Percentiles rank a stretch among this genome's conserved stretches.
Evolutionary conservation across 768 basidiomycete species (phyloP).

Genomic region (Kwoniella sp.): DNA sequence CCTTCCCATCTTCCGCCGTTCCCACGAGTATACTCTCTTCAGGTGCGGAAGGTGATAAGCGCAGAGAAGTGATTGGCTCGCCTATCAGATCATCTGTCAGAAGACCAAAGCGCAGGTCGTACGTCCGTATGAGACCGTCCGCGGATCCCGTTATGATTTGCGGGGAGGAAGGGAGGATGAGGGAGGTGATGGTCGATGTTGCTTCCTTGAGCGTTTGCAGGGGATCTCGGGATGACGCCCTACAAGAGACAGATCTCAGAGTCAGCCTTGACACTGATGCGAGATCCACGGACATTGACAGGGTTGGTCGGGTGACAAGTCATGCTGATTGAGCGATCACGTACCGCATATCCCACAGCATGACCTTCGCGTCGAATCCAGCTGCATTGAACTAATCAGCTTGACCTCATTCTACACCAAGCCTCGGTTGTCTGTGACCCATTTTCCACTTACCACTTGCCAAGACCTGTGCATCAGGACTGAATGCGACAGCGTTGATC

Average conservation of each 20-base stretch:
- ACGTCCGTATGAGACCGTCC: slow-evolving; percentile 88
- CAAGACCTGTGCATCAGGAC: slow-evolving; percentile 75
- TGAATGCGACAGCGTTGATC: slow-evolving; percentile 84
- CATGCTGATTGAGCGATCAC: slow-evolving; percentile 26
- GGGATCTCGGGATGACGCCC: slow-evolving; percentile 75
- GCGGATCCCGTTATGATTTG: slow-evolving; percentile 78
- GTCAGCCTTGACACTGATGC: background rate
- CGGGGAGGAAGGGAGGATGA: slow-evolving; percentile 59
- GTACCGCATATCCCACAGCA: slow-evolving; percentile 89
- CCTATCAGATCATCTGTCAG: slow-evolving; percentile 87
- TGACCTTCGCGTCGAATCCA: slow-evolving; percentile 87
- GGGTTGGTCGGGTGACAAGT: background rate
- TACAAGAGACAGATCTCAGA: slow-evolving; percentile 41
- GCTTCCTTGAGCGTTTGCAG: slow-evolving; percentile 67
- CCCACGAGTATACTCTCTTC: slow-evolving; percentile 76
- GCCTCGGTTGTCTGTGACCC: background rate
- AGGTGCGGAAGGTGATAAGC: slow-evolving; percentile 63
- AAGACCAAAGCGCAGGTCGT: slow-evolving; percentile 92
- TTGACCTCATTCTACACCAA: background rate
- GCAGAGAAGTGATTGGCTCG: slow-evolving; percentile 80
- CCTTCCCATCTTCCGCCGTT: slow-evolving; percentile 67
- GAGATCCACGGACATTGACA: background rate
- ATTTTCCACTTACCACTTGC: slow-evolving; percentile 70
- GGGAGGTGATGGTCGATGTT: slow-evolving; percentile 44
- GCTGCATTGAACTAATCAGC: slow-evolving; percentile 60